Conservation (phyloP, 2,329 filamentous ascomycete species). For the Aureobasidium mangrovei region DNA sequence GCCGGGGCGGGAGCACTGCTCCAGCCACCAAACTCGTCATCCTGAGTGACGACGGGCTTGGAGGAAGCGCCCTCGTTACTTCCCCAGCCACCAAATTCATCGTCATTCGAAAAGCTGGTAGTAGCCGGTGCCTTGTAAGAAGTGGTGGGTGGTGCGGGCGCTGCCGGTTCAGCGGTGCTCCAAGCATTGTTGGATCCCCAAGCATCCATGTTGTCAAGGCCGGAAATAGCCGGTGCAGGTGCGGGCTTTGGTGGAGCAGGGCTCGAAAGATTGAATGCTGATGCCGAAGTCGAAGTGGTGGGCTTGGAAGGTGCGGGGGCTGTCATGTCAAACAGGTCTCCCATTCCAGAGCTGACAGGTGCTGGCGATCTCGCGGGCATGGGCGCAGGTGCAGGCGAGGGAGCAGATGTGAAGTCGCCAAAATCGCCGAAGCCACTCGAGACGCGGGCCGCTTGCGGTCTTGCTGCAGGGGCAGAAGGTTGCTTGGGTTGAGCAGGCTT, state of each 20-base stretch:
- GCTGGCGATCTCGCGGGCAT: constrained; percentile 36
- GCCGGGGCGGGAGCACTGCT: constrained; percentile 54
- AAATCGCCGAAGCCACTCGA: constrained; percentile 41
- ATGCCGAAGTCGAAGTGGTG: constrained; percentile 39
- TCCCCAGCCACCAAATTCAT: constrained; percentile 57
- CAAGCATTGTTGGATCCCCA: constrained; percentile 82
- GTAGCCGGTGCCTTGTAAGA: constrained; percentile 29
- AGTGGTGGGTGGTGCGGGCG: constrained; percentile 26
- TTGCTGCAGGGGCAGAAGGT: constrained; percentile 40
- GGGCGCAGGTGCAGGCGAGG: constrained; percentile 42
- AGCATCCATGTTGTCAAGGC: constrained; percentile 55
- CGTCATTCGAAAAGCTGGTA: constrained; percentile 39
- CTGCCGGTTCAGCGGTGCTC: constrained; percentile 52
- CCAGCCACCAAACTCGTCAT: constrained; percentile 97
- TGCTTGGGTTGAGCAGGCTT: constrained; percentile 37
- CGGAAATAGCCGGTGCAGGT: constrained; percentile 30
- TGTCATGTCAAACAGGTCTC: constrained; percentile 74
- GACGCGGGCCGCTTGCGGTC: constrained; percentile 42
- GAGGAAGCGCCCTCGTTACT: constrained; percentile 38
- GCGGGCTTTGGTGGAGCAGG: constrained; percentile 33
- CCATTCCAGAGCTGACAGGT: constrained; percentile 44
- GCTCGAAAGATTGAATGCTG: constrained; percentile 73
- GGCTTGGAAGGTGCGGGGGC: constrained; percentile 29
- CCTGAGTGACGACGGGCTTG: constrained; percentile 55
- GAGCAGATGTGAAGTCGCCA: constrained; percentile 57